These are phyloP conservation scores for Sporothrix protearum DNA, from an alignment of 2,329 filamentous ascomycete genomes.

Conservation along the genomic window DNA sequence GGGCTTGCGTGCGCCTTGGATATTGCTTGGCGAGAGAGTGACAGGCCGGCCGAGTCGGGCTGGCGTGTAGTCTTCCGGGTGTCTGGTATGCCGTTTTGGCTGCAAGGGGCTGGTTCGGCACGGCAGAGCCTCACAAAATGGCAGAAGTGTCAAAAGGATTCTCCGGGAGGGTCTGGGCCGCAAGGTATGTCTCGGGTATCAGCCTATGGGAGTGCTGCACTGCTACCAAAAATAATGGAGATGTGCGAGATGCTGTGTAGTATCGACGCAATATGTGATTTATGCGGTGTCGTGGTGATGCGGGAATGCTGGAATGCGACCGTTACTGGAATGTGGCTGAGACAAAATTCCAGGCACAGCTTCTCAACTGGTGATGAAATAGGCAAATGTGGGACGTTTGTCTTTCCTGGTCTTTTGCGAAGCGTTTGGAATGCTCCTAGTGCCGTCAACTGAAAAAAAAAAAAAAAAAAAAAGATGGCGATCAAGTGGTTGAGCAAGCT, in stretches of 20 bases:
- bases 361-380: background rate
- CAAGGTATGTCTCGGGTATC: background rate
- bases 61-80: background rate
- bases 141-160: background rate
- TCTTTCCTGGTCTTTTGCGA: background rate
- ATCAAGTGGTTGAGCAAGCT: background rate
- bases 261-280: background rate
- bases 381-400: background rate
- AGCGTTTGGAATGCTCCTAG: slow-evolving; percentile 15
- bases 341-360: slow-evolving; percentile 11
- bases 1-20: background rate
- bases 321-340: slow-evolving; percentile 14
- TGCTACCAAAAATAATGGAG: background rate
- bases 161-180: background rate
- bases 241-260: background rate
- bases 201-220: background rate
- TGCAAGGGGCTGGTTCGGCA: slow-evolving; percentile 5
- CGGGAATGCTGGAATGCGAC: slow-evolving; percentile 10
- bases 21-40: background rate
- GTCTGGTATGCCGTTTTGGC: slow-evolving; percentile 7
- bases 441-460: background rate
- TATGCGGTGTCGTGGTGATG: background rate
- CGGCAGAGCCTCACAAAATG: background rate
- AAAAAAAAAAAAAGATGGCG: slow-evolving; percentile 5
- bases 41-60: background rate